Base-by-base conservation (phyloP, 2,329 filamentous ascomycete species). In the Corynespora cassiicola region DNA sequence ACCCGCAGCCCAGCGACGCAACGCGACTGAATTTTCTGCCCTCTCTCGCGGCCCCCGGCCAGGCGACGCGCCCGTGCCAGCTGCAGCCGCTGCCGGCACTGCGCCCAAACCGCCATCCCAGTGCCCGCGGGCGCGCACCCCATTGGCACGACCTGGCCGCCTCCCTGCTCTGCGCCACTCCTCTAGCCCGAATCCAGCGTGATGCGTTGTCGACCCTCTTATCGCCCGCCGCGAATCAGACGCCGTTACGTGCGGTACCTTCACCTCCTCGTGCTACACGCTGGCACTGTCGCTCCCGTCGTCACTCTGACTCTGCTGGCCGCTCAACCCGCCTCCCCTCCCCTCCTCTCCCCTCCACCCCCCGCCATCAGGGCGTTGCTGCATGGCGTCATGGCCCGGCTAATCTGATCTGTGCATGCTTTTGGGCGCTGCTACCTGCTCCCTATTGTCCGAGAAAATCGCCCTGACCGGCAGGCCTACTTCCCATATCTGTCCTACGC, bases 191-290 rank as follows among this genome's bases (percentile, higher is more conserved):
- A 36, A 38, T 39, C 35, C 36, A 31, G 20, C 38, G 41, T 27
- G 33, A 51, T 51, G 47, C 47, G 47, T 45, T 51, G 47, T 47
- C 30, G 10, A 14, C 38, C 33, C 16, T 21, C 36, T 36, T 45
- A 45, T 51, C 40, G 17, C 34, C 16, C 23, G 15, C 42, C 28
- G 22, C 46, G 46, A 45, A 49, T 49, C 46, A 49, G 10, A 12
- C 14, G 3, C 18, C 7, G 42, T 45, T 36, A 45, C 45, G 45
- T 49, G 37, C 42, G 29, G 30, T 15, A 7, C 31, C 34, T 3
- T 15, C 11, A 18, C 25, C 26, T 30, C 24, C 16, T 20, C 25
- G 33, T 33, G 22, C 27, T 23, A 36, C 34, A 31, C 35, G 39
- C 33, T 30, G 24, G 33, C 34, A 24, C 34, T n/a, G n/a, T n/a